Base-by-base conservation (phyloP, 192 early-diverging fungal species). In the Coemansia javaensis region DNA sequence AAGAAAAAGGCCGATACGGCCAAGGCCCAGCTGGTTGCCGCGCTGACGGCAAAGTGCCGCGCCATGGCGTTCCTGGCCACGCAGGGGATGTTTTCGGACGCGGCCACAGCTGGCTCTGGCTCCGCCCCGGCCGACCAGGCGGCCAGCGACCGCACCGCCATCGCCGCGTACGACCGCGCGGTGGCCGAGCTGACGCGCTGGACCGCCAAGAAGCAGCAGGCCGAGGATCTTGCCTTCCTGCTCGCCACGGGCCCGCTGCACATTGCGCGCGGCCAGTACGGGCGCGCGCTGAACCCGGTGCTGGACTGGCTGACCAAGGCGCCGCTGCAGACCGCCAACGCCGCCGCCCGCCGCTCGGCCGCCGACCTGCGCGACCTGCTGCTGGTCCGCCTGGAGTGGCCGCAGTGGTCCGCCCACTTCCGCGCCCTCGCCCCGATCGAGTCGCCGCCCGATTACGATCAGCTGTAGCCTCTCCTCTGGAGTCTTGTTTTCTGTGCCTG, bases 1-100 rank as follows among this genome's bases (percentile, higher is more conserved):
- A 77, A 75, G 63, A 80, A 90, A 66, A 84, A 87, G 32, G 85
- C 85, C 43, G 91, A 94, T 17, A 59, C 77, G 32, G 82, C 79
- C 38, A 89, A 88, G 65, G 71, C 75, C 9, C 80, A 80, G 22
- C 56, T 91, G 16, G 52, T 86, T 9, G 53, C 53, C 7, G 87
- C 90, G 7, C 64, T 90, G 35, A 49, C 59, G 1, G 50, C 77
- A 15, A 85, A 82, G 45, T 81, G 75, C 32, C 60, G 77, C 24
- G 77, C 79, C 10, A 63, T 82, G 59, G 52, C 56, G 5, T 47
- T 36, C 12, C 44, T 72, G 23, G 40, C 68, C 4, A 66, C 47
- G 18, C 55, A 43, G 40, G 28, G 40, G 0, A 33, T 49, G 9
- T 27, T 41, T 32, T 24, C 47, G 14, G 56, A 79, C 7, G 54